Percentiles rank a stretch among this genome's conserved stretches.
These are phyloP conservation scores for Murraya paniculata DNA, from an alignment of 345 rosid species.

Conservation along the genomic window DNA sequence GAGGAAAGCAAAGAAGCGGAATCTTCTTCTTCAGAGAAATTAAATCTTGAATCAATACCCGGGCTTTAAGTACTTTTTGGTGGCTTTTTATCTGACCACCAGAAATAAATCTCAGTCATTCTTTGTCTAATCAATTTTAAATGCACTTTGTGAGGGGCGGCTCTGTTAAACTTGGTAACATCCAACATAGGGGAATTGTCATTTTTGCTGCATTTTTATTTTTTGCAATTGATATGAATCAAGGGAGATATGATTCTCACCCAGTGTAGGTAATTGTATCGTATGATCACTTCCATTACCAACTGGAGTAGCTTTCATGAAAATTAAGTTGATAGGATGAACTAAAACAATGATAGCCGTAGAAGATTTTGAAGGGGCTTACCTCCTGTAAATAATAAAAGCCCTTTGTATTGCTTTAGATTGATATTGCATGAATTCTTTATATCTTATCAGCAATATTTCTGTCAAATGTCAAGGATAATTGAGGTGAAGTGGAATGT, in stretches of 20 bases:
- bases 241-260: conserved; percentile 9
- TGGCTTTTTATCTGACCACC: not conserved
- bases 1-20: conserved; percentile 51
- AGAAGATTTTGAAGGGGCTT: not conserved
- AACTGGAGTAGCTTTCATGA: not conserved
- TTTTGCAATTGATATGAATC: not conserved
- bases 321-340: not conserved
- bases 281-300: not conserved
- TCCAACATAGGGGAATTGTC: not conserved
- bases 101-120: conserved; percentile 18
- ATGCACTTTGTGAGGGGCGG: not conserved
- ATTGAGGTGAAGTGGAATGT: no score
- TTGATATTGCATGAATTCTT: not conserved
- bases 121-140: conserved; percentile 14
- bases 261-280: not conserved
- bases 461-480: no score
- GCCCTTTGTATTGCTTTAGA: not conserved
- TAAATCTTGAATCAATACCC: conserved; percentile 86
- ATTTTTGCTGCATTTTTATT: not conserved
- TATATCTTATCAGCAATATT: not conserved
- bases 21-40: conserved; percentile 55
- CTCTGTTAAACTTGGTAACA: conserved; percentile 6
- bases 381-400: not conserved
- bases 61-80: conserved; percentile 57
- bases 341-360: not conserved